Evolutionary conservation across 345 rosid genomes (phyloP), one percentile per base, ranked within the genome.

Genomic region (Rubroshorea leprosula): DNA sequence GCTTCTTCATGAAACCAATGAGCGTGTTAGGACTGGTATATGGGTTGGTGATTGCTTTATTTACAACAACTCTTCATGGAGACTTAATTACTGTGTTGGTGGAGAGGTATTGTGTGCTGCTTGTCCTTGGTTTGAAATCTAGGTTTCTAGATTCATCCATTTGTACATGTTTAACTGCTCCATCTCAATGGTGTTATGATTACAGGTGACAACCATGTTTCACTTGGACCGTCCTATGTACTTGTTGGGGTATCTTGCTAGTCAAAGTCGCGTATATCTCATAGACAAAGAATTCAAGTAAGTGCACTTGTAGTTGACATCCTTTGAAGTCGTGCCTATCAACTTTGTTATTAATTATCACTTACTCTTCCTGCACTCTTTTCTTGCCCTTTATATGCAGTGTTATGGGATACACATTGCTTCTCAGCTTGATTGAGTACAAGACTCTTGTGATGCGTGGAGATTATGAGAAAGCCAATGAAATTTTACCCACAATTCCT

Each of bases 11-110:
- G 97, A 94, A 72, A 81, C 81, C 69, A 92, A 85, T 80, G 99
- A 94, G 70, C 97, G 99, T 68, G 96, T 85, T 54, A 85, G 96
- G 75, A 94, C 99, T 50, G 99, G 99, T 63, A 58, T 90, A 49
- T 94, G 97, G 99, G 99, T 94, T 76, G 99, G 97, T 62, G 99
- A 94, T 73, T 94, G 99, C 78, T 94, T 94, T 71, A 94, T 94
- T 68, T 94, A 90, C 78, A 94, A 87, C 78, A 94, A 94, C 76
- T 82, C 97, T 52, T 77, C 97, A 10, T 90, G 96, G 97, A 90
- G 96, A 68, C 97, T 94, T 64, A 94, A 94, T 71, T 94, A 94
- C 68, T 90, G 99, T 73, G 97, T 94, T 43, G 97, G 99, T 67
- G 99, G 99, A 60, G 97, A 94, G 99, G 99, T 94, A 84, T 65